These are phyloP conservation scores for Sesbania bispinosa DNA, from an alignment of 306 rosid species.

Conservation along the genomic window DNA sequence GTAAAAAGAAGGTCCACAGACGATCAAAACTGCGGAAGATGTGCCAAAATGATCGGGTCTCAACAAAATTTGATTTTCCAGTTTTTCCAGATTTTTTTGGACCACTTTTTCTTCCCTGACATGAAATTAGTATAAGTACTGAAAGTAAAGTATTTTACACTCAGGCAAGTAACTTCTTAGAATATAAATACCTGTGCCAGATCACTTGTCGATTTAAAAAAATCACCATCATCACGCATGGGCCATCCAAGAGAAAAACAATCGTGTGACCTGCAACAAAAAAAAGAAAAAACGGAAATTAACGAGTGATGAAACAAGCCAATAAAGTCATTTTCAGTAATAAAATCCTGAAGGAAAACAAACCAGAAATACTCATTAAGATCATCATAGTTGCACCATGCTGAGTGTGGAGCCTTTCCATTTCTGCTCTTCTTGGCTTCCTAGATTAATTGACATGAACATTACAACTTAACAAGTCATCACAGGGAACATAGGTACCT, in stretches of 20 bases:
- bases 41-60: conserved; percentile 92
- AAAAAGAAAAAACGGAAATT: conserved; percentile 3
- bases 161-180: conserved; percentile 15
- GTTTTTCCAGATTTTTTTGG: conserved; percentile 54
- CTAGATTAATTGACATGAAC: conserved; percentile 39
- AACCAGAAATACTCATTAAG: conserved; percentile 97
- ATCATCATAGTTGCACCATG: conserved; percentile 97
- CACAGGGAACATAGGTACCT: conserved; percentile 18
- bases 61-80: conserved; percentile 84
- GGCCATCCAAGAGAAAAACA: conserved; percentile 99
- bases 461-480: conserved; percentile 9
- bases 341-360: conserved; percentile 32
- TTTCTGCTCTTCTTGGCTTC: conserved; percentile 66
- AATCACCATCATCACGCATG: conserved; percentile 95
- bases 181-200: conserved; percentile 41
- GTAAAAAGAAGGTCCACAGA: conserved; percentile 85
- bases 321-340: conserved; percentile 22
- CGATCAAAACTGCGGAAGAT: conserved; percentile 92
- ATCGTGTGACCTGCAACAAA: conserved; percentile 64
- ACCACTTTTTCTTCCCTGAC: conserved; percentile 66
- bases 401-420: conserved; percentile 78
- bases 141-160: conserved; percentile 7
- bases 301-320: conserved; percentile 11
- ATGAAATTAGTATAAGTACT: conserved; percentile 19
- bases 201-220: conserved; percentile 80